Evolutionary conservation across 352 stramenopile genomes (phyloP).

Genomic region (Phytopythium vexans): DNA sequence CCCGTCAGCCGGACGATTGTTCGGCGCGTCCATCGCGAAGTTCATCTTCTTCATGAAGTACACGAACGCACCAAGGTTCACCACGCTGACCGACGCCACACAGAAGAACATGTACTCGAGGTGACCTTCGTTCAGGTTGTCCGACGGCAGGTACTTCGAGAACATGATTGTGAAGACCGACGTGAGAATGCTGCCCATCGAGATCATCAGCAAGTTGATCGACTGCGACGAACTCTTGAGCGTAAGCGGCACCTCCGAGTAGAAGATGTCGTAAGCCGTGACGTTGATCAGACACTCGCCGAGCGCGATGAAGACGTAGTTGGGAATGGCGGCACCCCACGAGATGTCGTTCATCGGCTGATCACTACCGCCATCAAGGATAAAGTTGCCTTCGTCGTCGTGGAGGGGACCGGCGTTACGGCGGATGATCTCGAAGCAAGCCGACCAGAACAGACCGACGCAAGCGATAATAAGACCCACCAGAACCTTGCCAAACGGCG

Average conservation of each 20-base stretch:
- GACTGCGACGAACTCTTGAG: constrained; percentile 48
- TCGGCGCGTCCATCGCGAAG: constrained; percentile 41
- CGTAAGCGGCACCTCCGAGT: too few species aligned
- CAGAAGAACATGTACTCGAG: constrained; percentile 74
- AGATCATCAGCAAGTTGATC: constrained; percentile 39
- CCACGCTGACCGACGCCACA: constrained; percentile 31
- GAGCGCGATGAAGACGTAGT: too few species aligned
- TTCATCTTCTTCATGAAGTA: constrained; percentile 53
- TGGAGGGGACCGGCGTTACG: constrained; percentile 27
- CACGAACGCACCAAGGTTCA: constrained; percentile 56
- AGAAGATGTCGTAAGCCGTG: too few species aligned
- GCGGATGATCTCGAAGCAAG: constrained; percentile 39
- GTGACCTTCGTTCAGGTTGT: constrained; percentile 47
- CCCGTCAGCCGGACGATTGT: too few species aligned
- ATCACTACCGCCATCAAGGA: constrained; percentile 32
- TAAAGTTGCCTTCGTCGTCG: constrained; percentile 16
- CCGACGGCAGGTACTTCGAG: constrained; percentile 39
- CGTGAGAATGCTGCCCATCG: constrained; percentile 42
- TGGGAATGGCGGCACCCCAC: too few species aligned
- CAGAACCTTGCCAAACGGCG: constrained; percentile 21
- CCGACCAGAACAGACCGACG: constrained; percentile 33
- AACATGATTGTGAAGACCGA: constrained; percentile 54
- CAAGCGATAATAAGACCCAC: constrained; percentile 26
- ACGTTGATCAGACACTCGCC: too few species aligned
- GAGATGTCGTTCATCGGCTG: too few species aligned